phyloP scores from a whole-genome alignment of 768 basidiomycete species.

The Fibroporia radiculosa region DNA sequence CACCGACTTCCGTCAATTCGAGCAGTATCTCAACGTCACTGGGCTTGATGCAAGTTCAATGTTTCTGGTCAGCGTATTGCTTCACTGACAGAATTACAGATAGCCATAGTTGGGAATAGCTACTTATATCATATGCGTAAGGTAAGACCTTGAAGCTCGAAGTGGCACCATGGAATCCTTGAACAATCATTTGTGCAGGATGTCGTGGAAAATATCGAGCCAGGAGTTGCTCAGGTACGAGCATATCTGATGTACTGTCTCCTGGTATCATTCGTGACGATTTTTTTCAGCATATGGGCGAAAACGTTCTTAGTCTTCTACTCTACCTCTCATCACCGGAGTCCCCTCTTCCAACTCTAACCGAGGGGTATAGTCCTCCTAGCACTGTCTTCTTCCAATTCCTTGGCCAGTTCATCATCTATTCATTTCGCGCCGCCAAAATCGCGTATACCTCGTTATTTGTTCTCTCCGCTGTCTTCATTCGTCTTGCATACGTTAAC shows the following conservation, averaged over 20 bases:
- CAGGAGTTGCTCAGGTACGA: conserved; percentile 59
- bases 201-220: conserved; percentile 74
- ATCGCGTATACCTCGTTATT: conserved; percentile 51
- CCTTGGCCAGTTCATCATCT: conserved; percentile 61
- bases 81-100: conserved; percentile 33
- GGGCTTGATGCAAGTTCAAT: conserved; percentile 69
- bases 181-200: conserved; percentile 35
- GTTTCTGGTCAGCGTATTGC: neutral
- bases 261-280: neutral
- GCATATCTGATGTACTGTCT: neutral
- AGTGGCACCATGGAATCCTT: neutral
- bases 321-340: conserved; percentile 59
- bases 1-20: conserved; percentile 95
- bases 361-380: conserved; percentile 40
- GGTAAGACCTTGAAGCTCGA: conserved; percentile 29
- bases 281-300: conserved; percentile 71
- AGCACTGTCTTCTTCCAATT: conserved; percentile 74
- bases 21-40: conserved; percentile 81
- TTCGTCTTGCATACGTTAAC: conserved; percentile 29
- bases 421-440: conserved; percentile 66
- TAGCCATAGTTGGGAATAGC: conserved; percentile 87
- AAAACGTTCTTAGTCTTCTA: conserved; percentile 77
- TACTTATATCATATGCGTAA: conserved; percentile 94
- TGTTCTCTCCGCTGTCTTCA: conserved; percentile 36
- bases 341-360: conserved; percentile 64